phyloP scores from a whole-genome alignment of 2,329 filamentous ascomycete genomes.

The Xylaria sp. region DNA sequence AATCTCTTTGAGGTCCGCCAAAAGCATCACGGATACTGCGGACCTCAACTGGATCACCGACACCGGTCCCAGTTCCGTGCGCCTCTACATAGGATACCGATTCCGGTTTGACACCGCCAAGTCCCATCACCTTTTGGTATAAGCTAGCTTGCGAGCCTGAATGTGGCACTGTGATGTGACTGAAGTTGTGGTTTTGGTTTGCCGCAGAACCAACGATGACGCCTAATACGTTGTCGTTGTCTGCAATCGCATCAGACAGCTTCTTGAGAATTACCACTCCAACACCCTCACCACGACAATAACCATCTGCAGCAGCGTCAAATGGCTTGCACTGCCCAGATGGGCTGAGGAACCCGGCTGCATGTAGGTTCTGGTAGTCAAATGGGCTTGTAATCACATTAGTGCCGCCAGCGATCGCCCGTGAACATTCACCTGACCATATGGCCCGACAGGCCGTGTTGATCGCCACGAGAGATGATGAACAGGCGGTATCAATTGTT shows the following conservation, averaged over 20 bases:
- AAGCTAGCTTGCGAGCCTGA: conserved; percentile 46
- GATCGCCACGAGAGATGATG: conserved; percentile 52
- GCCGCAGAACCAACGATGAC: conserved; percentile 53
- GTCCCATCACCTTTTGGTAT: conserved; percentile 48
- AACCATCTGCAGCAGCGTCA: conserved; percentile 60
- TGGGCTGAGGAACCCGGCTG: conserved; percentile 46
- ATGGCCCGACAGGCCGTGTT: conserved; percentile 52
- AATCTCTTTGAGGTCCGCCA: conserved; percentile 26
- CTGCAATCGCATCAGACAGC: conserved; percentile 57
- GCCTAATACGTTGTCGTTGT: conserved; percentile 57
- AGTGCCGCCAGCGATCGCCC: conserved; percentile 51
- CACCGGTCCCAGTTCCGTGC: conserved; percentile 29
- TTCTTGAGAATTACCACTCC: conserved; percentile 60
- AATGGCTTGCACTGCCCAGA: conserved; percentile 50
- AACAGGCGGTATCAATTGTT: conserved; percentile 53
- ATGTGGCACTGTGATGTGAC: conserved; percentile 56
- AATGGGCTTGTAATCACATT: conserved; percentile 49
- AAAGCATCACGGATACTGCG: conserved; percentile 29
- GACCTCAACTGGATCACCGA: conserved; percentile 32
- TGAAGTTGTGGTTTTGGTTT: conserved; percentile 56
- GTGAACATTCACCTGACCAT: conserved; percentile 46
- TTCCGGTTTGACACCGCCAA: conserved; percentile 40
- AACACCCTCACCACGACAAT: conserved; percentile 63
- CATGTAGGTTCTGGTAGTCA: conserved; percentile 43
- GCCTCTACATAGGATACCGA: conserved; percentile 41